Evolutionary conservation across 768 basidiomycete species (phyloP), one percentile per base, ranked within the genome.

Genomic region (Russula lepida): DNA sequence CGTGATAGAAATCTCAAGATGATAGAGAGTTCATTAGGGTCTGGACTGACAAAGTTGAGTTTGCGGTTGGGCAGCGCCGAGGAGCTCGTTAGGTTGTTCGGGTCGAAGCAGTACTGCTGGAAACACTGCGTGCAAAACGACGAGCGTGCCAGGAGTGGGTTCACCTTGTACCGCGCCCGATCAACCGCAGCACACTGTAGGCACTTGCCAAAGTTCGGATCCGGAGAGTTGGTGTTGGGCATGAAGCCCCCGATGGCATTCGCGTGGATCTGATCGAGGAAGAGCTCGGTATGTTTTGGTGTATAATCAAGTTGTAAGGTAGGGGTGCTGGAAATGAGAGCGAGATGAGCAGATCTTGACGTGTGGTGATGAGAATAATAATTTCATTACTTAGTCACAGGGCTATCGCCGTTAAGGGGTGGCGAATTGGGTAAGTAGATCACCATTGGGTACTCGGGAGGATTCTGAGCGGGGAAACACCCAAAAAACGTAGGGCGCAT

Each of bases 401-500:
- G 85, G 58, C 79, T 69, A 59, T 76, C 78, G 27, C 85, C 86
- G 56, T 76, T 78, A 21, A 84, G 66, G 4, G 86, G n/a, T n/a
- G n/a, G n/a, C n/a, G n/a, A n/a, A n/a, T n/a, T n/a, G n/a, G n/a
- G n/a, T n/a, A n/a, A n/a, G 67, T 88, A 90, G 44, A 92, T 79
- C 41, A 92, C 72, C 21, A 92, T 65, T 0, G 89, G 89, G 63
- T 78, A 86, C 59, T 81, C 80, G 2, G 81, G 72, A 13, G 83
- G 78, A 4, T 27, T 70, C 49, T 78, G 69, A 3, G 57, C 68
- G 19, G 84, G 79, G 67, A 86, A 73, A 68, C 89, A 92, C 3
- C 90, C 90, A 73, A 90, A 92, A 74, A 92, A 90, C 0, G 86
- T 86, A 2, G 88, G 81, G 28, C 85, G 81, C 47, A 73, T 74